These are phyloP conservation scores for Annona cherimola DNA, from an alignment of 164 flowering plant genomes.

Conservation along the genomic window DNA sequence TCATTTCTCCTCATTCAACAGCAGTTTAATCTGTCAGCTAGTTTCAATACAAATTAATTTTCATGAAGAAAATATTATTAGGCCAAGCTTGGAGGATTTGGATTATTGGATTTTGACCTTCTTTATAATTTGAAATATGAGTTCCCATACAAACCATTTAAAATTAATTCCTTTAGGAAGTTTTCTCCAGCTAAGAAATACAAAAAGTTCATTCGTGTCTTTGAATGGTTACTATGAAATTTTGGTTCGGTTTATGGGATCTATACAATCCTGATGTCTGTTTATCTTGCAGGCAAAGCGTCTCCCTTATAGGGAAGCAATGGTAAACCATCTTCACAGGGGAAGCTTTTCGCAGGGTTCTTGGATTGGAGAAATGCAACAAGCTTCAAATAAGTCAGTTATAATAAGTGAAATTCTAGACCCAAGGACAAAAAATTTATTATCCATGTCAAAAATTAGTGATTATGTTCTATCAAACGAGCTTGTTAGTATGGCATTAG, in stretches of 20 bases:
- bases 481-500: conserved; percentile 88
- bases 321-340: conserved; percentile 28
- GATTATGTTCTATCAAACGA: conserved; percentile 85
- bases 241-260: not conserved
- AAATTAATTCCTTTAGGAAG: not conserved
- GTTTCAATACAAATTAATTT: too few species aligned
- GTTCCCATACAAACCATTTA: not conserved
- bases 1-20: too few species aligned
- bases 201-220: not conserved
- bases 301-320: conserved; percentile 55
- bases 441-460: conserved; percentile 83
- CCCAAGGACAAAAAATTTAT: conserved; percentile 73
- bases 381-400: conserved; percentile 78
- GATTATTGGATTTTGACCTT: not conserved
- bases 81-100: too few species aligned
- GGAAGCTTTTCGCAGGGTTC: conserved; percentile 64
- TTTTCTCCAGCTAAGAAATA: not conserved
- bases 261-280: not conserved
- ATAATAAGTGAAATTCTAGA: conserved; percentile 85
- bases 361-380: conserved; percentile 89
- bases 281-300: conserved; percentile 61
- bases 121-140: not conserved
- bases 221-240: not conserved
- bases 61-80: too few species aligned
- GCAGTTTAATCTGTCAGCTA: too few species aligned